phyloP scores from a whole-genome alignment of 2,329 filamentous ascomycete genomes.

The Ascocoryne sarcoides region DNA sequence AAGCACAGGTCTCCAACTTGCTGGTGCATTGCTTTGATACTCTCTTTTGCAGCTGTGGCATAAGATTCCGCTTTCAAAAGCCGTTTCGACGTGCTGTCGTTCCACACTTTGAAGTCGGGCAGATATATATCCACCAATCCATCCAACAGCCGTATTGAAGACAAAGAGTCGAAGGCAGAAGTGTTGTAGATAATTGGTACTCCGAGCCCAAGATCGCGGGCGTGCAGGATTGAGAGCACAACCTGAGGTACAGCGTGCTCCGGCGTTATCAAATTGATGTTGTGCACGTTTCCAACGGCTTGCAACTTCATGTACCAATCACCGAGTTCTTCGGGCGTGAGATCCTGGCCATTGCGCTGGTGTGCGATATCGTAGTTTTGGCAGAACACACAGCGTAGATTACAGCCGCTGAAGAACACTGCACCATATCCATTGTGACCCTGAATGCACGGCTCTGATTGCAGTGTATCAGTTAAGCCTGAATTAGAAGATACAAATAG shows the following conservation, averaged over 20 bases:
- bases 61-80: constrained; percentile 75
- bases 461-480: too few relatives aligned
- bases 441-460: constrained; percentile 74
- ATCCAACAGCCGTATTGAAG: constrained; percentile 63
- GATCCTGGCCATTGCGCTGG: constrained; percentile 69
- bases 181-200: constrained; percentile 81
- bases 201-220: constrained; percentile 57
- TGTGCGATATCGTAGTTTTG: constrained; percentile 82
- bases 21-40: constrained; percentile 68
- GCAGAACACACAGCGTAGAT: constrained; percentile 57
- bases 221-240: constrained; percentile 65
- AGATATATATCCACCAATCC: constrained; percentile 79
- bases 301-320: constrained; percentile 81
- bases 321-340: constrained; percentile 69
- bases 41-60: constrained; percentile 61
- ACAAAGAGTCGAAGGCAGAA: constrained; percentile 68
- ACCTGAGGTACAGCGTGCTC: constrained; percentile 84
- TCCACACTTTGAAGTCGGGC: constrained; percentile 85
- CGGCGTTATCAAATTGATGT: constrained; percentile 81
- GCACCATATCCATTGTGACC: constrained; percentile 72
- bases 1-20: constrained; percentile 81
- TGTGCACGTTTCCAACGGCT: constrained; percentile 71
- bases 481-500: too few relatives aligned
- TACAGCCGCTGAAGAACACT: constrained; percentile 52
- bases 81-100: constrained; percentile 52